Conservation (phyloP, 2,329 filamentous ascomycete genomes). For the Fusarium equiseti region DNA sequence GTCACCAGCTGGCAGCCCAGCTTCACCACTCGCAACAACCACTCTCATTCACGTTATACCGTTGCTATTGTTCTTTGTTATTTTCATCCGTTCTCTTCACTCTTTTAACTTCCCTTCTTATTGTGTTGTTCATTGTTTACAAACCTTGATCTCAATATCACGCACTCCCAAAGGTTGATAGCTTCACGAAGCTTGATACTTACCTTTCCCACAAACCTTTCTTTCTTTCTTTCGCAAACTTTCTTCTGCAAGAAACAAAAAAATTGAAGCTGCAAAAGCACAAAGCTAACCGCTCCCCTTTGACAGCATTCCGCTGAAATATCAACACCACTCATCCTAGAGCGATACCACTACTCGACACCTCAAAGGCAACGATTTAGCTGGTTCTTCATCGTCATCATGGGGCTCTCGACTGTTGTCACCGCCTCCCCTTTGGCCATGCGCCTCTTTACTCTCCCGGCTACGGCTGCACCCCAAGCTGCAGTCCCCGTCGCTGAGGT, state of each 20-base stretch:
- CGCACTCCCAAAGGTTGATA: conserved; percentile 1
- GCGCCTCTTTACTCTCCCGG: conserved; percentile 55
- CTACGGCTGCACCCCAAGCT: conserved; percentile 50
- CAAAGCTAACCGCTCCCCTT: conserved; percentile 29
- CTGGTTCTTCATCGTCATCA: conserved; percentile 58
- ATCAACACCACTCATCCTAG: conserved; percentile 30
- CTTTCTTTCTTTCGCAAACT: not conserved
- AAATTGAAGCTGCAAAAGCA: not conserved
- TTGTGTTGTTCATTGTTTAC: conserved; percentile 21
- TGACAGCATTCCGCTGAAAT: conserved; percentile 28
- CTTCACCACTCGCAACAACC: conserved; percentile 5
- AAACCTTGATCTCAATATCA: conserved; percentile 1
- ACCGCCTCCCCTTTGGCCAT: conserved; percentile 59
- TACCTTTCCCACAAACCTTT: not conserved
- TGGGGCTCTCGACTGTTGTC: conserved; percentile 60
- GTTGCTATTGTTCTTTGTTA: conserved; percentile 24
- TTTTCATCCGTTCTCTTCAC: conserved; percentile 11
- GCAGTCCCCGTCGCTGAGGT: not conserved
- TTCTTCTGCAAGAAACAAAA: not conserved
- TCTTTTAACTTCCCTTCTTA: not conserved
- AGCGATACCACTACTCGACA: conserved; percentile 25
- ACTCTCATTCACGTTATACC: conserved; percentile 11
- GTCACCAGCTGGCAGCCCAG: conserved; percentile 10
- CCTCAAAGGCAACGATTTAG: conserved; percentile 40
- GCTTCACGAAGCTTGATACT: conserved; percentile 24